Evolutionary conservation across 2,329 filamentous ascomycete species (phyloP).

Genomic region (Beauveria bassiana): DNA sequence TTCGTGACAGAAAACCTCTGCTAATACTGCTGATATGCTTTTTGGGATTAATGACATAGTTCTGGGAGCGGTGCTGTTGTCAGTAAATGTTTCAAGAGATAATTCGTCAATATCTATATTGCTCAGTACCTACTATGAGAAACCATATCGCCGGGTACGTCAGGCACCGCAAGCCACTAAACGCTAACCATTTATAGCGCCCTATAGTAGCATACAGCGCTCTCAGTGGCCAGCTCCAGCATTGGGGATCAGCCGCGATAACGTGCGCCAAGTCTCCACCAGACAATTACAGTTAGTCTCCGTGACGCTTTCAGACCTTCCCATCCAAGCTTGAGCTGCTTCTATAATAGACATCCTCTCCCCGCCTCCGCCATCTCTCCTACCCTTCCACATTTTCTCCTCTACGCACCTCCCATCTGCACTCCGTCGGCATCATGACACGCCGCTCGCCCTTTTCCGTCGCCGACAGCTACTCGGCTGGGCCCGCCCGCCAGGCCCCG

Average conservation of each 20-base stretch:
- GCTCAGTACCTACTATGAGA: no score
- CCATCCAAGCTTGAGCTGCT: neutral
- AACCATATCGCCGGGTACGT: no score
- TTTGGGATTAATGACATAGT: no score
- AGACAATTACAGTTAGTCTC: neutral
- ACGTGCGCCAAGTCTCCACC: neutral
- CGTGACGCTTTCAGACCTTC: neutral
- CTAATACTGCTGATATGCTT: no score
- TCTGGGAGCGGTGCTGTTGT: no score
- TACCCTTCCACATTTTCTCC: neutral
- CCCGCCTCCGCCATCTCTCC: neutral
- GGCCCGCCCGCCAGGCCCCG: constrained; percentile 33
- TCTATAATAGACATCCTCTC: neutral
- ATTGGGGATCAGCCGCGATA: neutral
- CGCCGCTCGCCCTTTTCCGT: constrained; percentile 34
- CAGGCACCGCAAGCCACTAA: no score
- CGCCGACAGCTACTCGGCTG: constrained; percentile 34
- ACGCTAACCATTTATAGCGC: no score
- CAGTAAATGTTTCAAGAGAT: no score
- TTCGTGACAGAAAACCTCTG: no score
- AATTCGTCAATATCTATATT: no score
- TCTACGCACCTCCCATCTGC: neutral
- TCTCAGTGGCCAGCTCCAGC: no score
- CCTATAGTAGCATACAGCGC: no score
- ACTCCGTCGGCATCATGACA: constrained; percentile 29